A percentile compares a stretch with the other conserved stretches of the same genome.
These are phyloP conservation scores for Boletus sp. DNA, from an alignment of 768 basidiomycete species.

Conservation along the genomic window DNA sequence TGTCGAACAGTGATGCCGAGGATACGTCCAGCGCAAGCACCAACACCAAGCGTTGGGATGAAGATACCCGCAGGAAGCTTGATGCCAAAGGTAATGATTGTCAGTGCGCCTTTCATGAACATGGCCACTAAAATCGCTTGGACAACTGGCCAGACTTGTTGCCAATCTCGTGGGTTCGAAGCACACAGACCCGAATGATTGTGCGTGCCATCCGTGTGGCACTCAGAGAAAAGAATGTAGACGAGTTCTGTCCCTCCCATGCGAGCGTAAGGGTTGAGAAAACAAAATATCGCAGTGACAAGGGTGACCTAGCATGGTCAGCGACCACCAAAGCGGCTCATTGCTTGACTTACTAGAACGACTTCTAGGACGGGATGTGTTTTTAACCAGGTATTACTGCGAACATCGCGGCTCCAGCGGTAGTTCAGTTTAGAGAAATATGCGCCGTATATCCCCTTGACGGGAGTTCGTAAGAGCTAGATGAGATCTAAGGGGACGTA, in stretches of 20 bases:
- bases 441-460: slow-evolving; percentile 89
- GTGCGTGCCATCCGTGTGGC: slow-evolving; percentile 52
- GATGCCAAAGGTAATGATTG: slow-evolving; percentile 90
- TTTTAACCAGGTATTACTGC: slow-evolving; percentile 78
- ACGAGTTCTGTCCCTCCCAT: slow-evolving; percentile 97
- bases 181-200: slow-evolving; percentile 70
- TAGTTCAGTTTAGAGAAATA: slow-evolving; percentile 90
- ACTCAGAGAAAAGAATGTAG: slow-evolving; percentile 88
- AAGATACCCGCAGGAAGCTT: slow-evolving; percentile 93
- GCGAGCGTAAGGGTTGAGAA: slow-evolving; percentile 84
- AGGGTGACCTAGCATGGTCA: slow-evolving; percentile 60
- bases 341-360: slow-evolving; percentile 51
- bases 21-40: slow-evolving; percentile 89
- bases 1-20: slow-evolving; percentile 80
- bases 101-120: slow-evolving; percentile 75
- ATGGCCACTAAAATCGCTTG: slow-evolving; percentile 69
- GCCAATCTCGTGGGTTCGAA: slow-evolving; percentile 51
- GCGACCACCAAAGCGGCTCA: background rate
- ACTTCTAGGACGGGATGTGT: slow-evolving; percentile 82
- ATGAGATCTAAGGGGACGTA: slow-evolving; percentile 34
- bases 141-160: slow-evolving; percentile 59
- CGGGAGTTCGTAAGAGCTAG: slow-evolving; percentile 5
- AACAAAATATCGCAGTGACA: slow-evolving; percentile 73
- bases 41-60: slow-evolving; percentile 92
- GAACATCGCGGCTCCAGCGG: slow-evolving; percentile 80